phyloP scores from a whole-genome alignment of 2,329 filamentous ascomycete species.

The Didymella pinodella region DNA sequence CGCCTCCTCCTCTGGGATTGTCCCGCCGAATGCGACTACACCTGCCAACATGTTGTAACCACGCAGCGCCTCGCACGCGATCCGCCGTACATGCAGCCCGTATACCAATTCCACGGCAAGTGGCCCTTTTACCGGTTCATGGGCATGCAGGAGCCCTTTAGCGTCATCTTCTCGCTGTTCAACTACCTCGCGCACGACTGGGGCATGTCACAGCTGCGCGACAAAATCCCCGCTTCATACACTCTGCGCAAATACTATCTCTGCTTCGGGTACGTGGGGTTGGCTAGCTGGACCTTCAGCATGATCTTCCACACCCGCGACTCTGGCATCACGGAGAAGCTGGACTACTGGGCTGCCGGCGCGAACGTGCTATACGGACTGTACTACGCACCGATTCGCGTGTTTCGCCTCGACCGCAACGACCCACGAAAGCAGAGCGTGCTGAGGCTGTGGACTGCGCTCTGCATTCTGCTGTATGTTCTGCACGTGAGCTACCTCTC shows the following conservation, averaged over 20 bases:
- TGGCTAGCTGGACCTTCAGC: conserved; percentile 85
- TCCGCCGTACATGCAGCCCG: conserved; percentile 68
- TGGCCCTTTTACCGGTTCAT: conserved; percentile 94
- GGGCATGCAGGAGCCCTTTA: conserved; percentile 94
- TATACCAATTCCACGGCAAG: conserved; percentile 97
- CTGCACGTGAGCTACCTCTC: conserved; percentile 84
- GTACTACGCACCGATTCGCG: conserved; percentile 81
- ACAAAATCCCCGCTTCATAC: conserved; percentile 75
- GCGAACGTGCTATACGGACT: conserved; percentile 89
- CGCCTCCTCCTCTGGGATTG: conserved; percentile 93
- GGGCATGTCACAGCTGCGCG: conserved; percentile 75
- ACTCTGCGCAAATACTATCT: conserved; percentile 82
- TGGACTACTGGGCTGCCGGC: conserved; percentile 96
- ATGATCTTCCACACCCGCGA: conserved; percentile 93
- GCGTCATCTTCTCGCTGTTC: conserved; percentile 88
- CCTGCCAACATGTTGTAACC: conserved; percentile 94
- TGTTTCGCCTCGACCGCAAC: conserved; percentile 79
- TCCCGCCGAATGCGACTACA: conserved; percentile 94
- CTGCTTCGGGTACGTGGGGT: conserved; percentile 78
- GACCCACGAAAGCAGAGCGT: conserved; percentile 60
- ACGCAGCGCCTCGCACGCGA: conserved; percentile 70
- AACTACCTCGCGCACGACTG: conserved; percentile 87
- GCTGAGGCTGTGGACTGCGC: conserved; percentile 75
- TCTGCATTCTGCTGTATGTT: conserved; percentile 75
- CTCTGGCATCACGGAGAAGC: conserved; percentile 83